Conservation (phyloP, 192 early-diverging fungal genomes). For the Entomortierella chlamydospora region DNA sequence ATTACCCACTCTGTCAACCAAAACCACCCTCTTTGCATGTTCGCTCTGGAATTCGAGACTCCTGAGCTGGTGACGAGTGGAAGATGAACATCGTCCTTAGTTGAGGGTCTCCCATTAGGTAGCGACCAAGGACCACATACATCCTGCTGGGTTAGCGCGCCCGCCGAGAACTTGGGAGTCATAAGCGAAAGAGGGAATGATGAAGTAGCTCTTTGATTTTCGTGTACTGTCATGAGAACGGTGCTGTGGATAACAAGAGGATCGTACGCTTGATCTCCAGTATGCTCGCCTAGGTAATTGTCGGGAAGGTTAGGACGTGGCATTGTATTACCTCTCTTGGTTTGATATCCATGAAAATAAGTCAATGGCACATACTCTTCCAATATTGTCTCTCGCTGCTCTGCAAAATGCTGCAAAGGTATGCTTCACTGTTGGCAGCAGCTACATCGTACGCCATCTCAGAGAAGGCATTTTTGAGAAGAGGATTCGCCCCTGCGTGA, state of each 20-base stretch:
- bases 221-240: conserved; percentile 69
- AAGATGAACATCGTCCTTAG: conserved; percentile 64
- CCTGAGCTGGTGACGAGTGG: conserved; percentile 47
- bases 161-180: conserved; percentile 64
- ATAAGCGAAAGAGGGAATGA: conserved; percentile 59
- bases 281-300: conserved; percentile 17
- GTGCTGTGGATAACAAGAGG: conserved; percentile 65
- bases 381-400: conserved; percentile 66
- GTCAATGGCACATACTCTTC: conserved; percentile 33
- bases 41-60: conserved; percentile 19
- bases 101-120: conserved; percentile 60
- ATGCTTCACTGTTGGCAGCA: conserved; percentile 70
- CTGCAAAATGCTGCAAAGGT: conserved; percentile 76
- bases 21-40: conserved; percentile 67
- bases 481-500: conserved; percentile 67
- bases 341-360: not conserved
- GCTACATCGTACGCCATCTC: conserved; percentile 85
- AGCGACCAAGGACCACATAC: conserved; percentile 72
- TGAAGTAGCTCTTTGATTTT: conserved; percentile 74
- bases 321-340: too few relatives aligned
- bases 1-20: conserved; percentile 88
- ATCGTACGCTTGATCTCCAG: conserved; percentile 54
- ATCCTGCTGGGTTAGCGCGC: conserved; percentile 62
- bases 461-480: conserved; percentile 72
- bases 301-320: not conserved